A percentile compares a stretch with the other conserved stretches of the same genome.
These are phyloP conservation scores for Phytophthora aleatoria DNA, from an alignment of 352 stramenopile species.

Conservation along the genomic window DNA sequence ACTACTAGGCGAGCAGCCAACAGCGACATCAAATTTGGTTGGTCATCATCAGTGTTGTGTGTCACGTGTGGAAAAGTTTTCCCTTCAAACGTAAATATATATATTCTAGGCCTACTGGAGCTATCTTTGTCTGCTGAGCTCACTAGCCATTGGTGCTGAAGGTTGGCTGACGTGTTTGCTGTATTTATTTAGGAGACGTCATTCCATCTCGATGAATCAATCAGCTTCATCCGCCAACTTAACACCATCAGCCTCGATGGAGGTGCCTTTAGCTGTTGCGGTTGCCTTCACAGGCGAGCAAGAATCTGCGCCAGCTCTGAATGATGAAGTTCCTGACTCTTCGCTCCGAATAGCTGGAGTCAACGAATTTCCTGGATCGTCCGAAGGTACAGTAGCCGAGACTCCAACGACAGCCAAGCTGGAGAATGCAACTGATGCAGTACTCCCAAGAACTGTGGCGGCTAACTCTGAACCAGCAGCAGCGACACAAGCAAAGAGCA, in stretches of 20 bases:
- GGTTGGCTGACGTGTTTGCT: background rate
- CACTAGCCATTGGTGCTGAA: background rate
- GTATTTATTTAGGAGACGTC: background rate
- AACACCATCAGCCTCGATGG: conserved; percentile 8
- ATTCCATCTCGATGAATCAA: conserved; percentile 3
- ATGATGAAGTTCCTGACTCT: background rate
- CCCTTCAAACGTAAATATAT: conserved; percentile 25
- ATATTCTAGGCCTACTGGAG: conserved; percentile 17
- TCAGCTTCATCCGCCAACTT: background rate
- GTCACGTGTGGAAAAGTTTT: conserved; percentile 18
- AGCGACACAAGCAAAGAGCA: background rate
- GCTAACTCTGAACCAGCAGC: background rate
- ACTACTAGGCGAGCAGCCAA: conserved; percentile 20
- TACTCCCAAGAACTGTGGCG: background rate
- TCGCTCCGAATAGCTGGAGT: background rate
- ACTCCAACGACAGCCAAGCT: background rate
- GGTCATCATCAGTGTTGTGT: conserved; percentile 5
- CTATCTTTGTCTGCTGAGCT: conserved; percentile 26
- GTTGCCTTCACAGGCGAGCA: conserved; percentile 2
- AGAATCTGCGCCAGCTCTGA: background rate
- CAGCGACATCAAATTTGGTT: background rate
- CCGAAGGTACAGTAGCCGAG: conserved; percentile 2
- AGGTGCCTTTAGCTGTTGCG: conserved; percentile 1
- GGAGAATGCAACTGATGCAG: background rate
- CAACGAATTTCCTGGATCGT: conserved; percentile 6